Evolutionary conservation across 1,139 yeast species (phyloP), one percentile per base, ranked within the genome.

Genomic region (Yamadazyma friedrichii): DNA sequence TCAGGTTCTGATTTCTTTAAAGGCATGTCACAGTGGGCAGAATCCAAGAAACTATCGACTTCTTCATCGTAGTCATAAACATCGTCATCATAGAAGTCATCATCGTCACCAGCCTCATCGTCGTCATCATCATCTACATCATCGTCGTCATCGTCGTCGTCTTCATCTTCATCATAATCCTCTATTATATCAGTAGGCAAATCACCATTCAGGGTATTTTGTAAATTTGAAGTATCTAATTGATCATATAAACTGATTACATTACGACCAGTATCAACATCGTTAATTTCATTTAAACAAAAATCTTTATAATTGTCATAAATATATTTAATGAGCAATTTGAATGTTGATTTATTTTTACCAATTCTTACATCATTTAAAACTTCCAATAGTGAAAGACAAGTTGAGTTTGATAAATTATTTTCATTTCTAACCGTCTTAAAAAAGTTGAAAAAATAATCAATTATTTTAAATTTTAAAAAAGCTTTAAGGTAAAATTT

Each of bases 321-420:
- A 32, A 85, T 60, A 54, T 82, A 74, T 29, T 58, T 67, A 5
- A 79, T 78, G 42, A 85, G 52, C 9, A 68, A 45, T 42, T 67
- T 68, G 55, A 66, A 79, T 48, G 76, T 77, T 22, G 57, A 51
- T 31, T 66, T 59, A 35, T 65, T 61, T 9, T 53, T 58, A 15
- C 56, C 50, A 15, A 54, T 44, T 15, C 52, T 51, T 5, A 53
- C 42, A 29, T 64, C 67, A 42, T 62, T 62, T 2, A 87, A 61
- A 3, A 74, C 61, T 49, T 80, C 84, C 40, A 88, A 64, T 32
- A 91, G 67, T 53, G 86, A 93, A 40, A 89, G 67, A 49, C 94
- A 78, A 3, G 94, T 75, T 0, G 96, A 88, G 54, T 81, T 86
- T 2, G 87, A 75, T 45, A 91, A 65, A 54, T 82, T 85, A 55